Conservation (phyloP, 2,329 filamentous ascomycete genomes). For the Colletotrichum viniferum region DNA sequence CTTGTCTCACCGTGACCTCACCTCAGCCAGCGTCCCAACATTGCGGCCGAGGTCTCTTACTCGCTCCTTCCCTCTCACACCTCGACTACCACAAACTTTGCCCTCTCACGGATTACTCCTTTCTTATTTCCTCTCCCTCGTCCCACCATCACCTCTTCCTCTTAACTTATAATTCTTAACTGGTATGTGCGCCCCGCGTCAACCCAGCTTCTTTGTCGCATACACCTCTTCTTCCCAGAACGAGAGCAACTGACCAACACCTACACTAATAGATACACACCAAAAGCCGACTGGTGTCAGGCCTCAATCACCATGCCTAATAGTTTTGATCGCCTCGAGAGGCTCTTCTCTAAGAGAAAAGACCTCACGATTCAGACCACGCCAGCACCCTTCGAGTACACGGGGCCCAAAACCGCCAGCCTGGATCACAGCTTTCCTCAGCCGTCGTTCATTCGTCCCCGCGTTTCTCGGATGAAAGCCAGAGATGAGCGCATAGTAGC, state of each 20-base stretch:
- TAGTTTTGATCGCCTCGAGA: conserved; percentile 43
- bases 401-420: conserved; percentile 21
- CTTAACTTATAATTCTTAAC: not conserved
- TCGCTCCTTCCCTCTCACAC: not conserved
- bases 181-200: not conserved
- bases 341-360: conserved; percentile 54
- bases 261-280: not conserved
- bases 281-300: not conserved
- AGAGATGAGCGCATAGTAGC: conserved; percentile 46
- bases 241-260: not conserved
- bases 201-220: not conserved
- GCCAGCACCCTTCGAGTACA: not conserved
- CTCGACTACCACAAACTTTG: not conserved
- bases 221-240: not conserved
- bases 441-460: conserved; percentile 62
- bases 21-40: not conserved
- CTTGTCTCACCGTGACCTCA: conserved; percentile 6
- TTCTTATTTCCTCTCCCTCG: not conserved
- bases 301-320: conserved; percentile 8
- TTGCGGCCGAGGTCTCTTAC: not conserved
- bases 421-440: conserved; percentile 49
- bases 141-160: not conserved
- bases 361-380: not conserved
- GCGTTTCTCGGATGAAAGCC: conserved; percentile 59
- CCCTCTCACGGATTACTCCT: not conserved